Percentiles rank a stretch among this genome's conserved stretches.
Evolutionary conservation across 352 stramenopile species (phyloP).

Genomic region (Globisporangium camurandrum): DNA sequence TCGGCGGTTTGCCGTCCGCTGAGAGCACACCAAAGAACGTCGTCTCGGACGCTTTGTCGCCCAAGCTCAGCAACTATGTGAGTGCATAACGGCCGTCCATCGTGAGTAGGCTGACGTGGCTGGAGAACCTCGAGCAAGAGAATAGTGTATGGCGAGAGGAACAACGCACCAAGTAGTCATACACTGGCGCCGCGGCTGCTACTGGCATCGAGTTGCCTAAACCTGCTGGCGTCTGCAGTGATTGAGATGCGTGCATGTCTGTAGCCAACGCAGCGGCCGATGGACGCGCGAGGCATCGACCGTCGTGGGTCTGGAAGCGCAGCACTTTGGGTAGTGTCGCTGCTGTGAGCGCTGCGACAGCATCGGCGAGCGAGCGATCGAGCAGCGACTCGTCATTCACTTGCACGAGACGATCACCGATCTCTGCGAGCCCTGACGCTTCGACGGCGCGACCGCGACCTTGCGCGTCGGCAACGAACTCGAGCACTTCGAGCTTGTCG

Average conservation of each 20-base stretch:
- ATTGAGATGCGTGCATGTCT: too few relatives aligned
- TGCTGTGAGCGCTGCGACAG: conserved; percentile 28
- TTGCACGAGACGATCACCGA: conserved; percentile 49
- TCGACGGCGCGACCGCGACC: conserved; percentile 52
- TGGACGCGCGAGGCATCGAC: conserved; percentile 19
- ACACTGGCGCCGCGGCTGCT: too few relatives aligned
- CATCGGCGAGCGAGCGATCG: conserved; percentile 23
- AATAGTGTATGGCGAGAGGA: too few relatives aligned
- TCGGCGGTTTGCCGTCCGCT: conserved; percentile 38
- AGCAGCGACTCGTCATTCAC: conserved; percentile 48
- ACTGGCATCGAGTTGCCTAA: too few relatives aligned
- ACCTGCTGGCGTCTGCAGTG: too few relatives aligned
- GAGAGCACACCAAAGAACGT: conserved; percentile 54
- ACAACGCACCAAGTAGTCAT: too few relatives aligned
- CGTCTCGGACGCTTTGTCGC: conserved; percentile 30
- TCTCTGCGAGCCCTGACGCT: conserved; percentile 50
- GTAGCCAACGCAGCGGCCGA: not conserved
- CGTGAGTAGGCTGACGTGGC: not conserved
- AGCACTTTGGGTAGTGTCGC: conserved; percentile 41
- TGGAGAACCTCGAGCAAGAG: too few relatives aligned
- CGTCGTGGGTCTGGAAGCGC: conserved; percentile 47
- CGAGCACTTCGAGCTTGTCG: conserved; percentile 53
- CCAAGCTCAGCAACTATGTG: conserved; percentile 34
- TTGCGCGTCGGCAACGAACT: conserved; percentile 48
- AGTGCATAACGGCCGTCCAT: not conserved